phyloP scores from a whole-genome alignment of 108 stramenopile species.

The Nitzschia palea region DNA sequence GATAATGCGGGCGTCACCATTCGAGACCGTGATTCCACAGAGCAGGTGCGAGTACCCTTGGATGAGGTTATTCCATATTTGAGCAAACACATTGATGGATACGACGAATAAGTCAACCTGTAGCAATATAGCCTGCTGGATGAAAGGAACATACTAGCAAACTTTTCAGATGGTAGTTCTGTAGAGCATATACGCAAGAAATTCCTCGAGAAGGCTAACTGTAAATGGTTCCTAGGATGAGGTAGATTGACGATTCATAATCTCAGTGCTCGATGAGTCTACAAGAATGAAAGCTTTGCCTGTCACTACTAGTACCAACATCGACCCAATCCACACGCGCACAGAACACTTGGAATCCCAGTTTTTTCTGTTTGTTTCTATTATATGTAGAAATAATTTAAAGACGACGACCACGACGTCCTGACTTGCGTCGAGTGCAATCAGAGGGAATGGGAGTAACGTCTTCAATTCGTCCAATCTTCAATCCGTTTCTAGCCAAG shows the following conservation, averaged over 20 bases:
- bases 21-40: slow-evolving; percentile 92
- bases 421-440: slow-evolving; percentile 96
- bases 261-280: too few relatives aligned
- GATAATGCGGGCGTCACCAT: slow-evolving; percentile 91
- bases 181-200: too few relatives aligned
- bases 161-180: too few relatives aligned
- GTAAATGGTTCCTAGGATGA: too few relatives aligned
- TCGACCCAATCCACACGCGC: too few relatives aligned
- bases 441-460: slow-evolving; percentile 99
- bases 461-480: slow-evolving; percentile 99
- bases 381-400: slow-evolving; percentile 54
- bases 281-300: too few relatives aligned
- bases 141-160: too few relatives aligned
- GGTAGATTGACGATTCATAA: too few relatives aligned
- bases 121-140: too few relatives aligned
- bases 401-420: slow-evolving; percentile 99
- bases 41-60: slow-evolving; percentile 89
- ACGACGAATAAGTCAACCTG: slow-evolving; percentile 45
- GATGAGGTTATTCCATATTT: slow-evolving; percentile 87
- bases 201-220: too few relatives aligned
- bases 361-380: slow-evolving; percentile 1
- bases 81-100: slow-evolving; percentile 83
- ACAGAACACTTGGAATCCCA: too few relatives aligned
- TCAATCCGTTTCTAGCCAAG: slow-evolving; percentile 96
- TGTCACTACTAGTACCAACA: too few relatives aligned